phyloP scores from a whole-genome alignment of 495 filamentous ascomycete genomes.

The Aspergillus hancockii region DNA sequence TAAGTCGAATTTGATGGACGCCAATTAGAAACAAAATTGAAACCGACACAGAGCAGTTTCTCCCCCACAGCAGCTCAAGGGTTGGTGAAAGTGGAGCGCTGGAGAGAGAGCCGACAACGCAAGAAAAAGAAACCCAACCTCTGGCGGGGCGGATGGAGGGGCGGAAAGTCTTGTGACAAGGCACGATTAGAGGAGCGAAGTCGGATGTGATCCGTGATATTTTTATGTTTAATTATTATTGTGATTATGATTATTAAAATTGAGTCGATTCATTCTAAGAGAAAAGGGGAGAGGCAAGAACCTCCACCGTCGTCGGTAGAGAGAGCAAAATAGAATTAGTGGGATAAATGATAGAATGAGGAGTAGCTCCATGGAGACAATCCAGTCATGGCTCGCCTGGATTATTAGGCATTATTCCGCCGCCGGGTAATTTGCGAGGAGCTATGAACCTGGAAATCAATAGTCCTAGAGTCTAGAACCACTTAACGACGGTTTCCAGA shows the following conservation, averaged over 20 bases:
- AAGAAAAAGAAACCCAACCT: not conserved
- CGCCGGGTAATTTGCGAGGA: constrained; percentile 1
- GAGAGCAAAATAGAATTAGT: not conserved
- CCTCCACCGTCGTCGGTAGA: not conserved
- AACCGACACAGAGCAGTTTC: constrained; percentile 2
- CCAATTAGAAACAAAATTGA: constrained; percentile 7
- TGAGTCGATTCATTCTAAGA: not conserved
- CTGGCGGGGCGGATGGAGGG: constrained; percentile 1
- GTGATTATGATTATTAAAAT: no score
- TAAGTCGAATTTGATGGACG: constrained; percentile 3
- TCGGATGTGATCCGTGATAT: not conserved
- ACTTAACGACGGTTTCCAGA: not conserved
- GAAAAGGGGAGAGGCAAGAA: not conserved
- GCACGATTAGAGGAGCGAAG: constrained; percentile 1
- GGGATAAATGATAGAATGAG: not conserved
- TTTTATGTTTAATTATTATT: not conserved
- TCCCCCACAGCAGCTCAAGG: constrained; percentile 12
- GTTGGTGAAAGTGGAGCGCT: constrained; percentile 8
- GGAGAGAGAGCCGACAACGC: constrained; percentile 4
- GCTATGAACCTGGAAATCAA: not conserved
- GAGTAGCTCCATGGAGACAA: not conserved
- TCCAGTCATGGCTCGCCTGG: not conserved
- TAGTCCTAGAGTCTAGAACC: constrained; percentile 1
- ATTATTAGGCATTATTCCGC: not conserved
- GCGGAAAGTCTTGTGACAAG: not conserved